Evolutionary conservation across 345 rosid species (phyloP), one percentile per base, ranked within the genome.

Genomic region (Euphorbia pulcherrima): DNA sequence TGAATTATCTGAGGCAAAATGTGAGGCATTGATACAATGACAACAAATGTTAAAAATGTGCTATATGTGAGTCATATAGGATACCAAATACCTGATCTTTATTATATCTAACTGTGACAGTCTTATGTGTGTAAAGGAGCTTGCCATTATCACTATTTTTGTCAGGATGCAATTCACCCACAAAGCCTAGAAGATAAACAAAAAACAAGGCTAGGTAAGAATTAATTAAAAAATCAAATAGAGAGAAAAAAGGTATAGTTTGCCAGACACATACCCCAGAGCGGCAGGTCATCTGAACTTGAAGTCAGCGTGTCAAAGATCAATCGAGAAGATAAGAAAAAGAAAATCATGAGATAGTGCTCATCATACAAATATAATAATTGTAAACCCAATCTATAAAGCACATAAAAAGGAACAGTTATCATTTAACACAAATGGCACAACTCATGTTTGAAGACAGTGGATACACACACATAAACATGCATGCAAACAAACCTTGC

Each of bases 261-360:
- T 46, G 17, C n/a, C 11, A 21, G 64, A 54, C 39, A 18, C 94
- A 78, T 89, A 91, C 96, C 93, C 93, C 92, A 89, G 73, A 91
- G 71, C 71, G 97, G 97, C 81, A 91, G 87, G 77, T 91, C 97
- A 80, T 91, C 96, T 91, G 92, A 73, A 62, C 63, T 83, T 68
- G 75, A 81, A 77, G 75, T 65, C 80, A 75, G 73, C 75, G 60
- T 26, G 64, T 60, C 39, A 44, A 65, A 54, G 76, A 68, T 69
- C 75, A 65, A 39, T 62, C 67, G 67, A 59, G 54, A 68, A 68
- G 74, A 75, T 52, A 81, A 55, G 63, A 30, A 27, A 67, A 83
- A 54, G 70, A 56, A 57, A 60, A 20, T 14, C 69, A 72, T 9
- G 39, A 23, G 77, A 61, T 71, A 78, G 79, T 12, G 23, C 65